Evolutionary conservation across 1,139 yeast genomes (phyloP).

Genomic region (Hanseniaspora sp.): DNA sequence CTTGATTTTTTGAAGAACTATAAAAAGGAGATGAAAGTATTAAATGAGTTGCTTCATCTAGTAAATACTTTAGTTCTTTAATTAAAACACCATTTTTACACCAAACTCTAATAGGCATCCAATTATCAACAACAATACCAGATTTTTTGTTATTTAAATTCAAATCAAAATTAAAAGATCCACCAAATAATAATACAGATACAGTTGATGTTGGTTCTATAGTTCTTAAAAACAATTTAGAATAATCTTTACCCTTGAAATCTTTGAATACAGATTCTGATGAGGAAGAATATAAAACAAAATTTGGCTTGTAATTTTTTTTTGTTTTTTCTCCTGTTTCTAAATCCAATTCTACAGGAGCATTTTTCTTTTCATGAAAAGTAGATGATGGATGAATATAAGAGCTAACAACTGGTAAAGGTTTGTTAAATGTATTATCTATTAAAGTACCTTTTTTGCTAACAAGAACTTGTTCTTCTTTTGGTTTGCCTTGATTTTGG

Average conservation of each 20-base stretch:
- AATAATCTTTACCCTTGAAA: conserved; percentile 11
- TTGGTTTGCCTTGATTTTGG: conserved; percentile 16
- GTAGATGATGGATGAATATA: conserved; percentile 79
- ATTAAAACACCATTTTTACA: conserved; percentile 83
- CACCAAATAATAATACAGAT: conserved; percentile 69
- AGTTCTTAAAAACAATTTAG: conserved; percentile 57
- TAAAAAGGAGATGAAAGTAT: conserved; percentile 38
- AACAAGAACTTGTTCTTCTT: conserved; percentile 15
- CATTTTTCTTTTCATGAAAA: conserved; percentile 35
- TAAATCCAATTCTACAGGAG: conserved; percentile 26
- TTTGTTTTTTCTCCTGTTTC: conserved; percentile 28
- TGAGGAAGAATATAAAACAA: conserved; percentile 46
- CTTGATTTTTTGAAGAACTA: conserved; percentile 13
- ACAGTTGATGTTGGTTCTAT: conserved; percentile 68
- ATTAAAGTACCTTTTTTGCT: conserved; percentile 18
- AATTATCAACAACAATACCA: conserved; percentile 58
- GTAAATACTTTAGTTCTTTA: conserved; percentile 51
- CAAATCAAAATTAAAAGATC: conserved; percentile 60
- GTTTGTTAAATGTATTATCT: conserved; percentile 20
- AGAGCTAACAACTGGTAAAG: conserved; percentile 52
- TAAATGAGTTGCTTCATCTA: conserved; percentile 57
- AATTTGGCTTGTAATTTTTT: conserved; percentile 38
- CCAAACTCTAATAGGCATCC: conserved; percentile 86
- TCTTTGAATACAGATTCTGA: conserved; percentile 40
- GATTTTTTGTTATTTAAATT: conserved; percentile 37